Conservation (phyloP, 257 asterid species). For the Linderniella brevidens region DNA sequence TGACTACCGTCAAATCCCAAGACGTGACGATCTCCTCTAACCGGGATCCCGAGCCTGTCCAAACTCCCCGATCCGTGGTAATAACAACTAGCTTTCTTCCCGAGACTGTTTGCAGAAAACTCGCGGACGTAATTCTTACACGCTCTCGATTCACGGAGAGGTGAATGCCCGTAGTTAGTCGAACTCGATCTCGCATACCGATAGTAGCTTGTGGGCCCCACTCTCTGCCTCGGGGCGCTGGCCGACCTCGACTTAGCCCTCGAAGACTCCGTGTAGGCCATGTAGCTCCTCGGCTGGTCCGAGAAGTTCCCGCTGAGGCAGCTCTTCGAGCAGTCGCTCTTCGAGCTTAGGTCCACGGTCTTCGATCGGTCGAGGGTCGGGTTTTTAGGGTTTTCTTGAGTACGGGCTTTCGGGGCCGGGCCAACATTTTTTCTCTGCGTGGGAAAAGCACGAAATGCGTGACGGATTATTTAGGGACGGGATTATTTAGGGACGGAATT, state of each 20-base stretch:
- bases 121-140: no score
- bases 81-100: conserved; percentile 24
- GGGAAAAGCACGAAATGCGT: no score
- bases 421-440: no score
- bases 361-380: conserved; percentile 39
- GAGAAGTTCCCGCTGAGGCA: conserved; percentile 37
- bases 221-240: conserved; percentile 82
- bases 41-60: conserved; percentile 67
- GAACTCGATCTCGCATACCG: no score
- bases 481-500: no score
- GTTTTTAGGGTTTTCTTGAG: background rate
- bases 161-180: no score
- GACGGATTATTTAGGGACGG: no score
- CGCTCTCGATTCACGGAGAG: no score
- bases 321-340: conserved; percentile 60
- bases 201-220: conserved; percentile 1
- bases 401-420: no score
- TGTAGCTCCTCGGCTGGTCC: conserved; percentile 56
- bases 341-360: conserved; percentile 25
- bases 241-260: conserved; percentile 74
- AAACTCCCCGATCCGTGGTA: conserved; percentile 72
- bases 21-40: conserved; percentile 19
- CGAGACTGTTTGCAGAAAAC: no score
- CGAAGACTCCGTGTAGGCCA: conserved; percentile 71
- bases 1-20: conserved; percentile 34